Conservation (phyloP, 306 rosid genomes). For the Oemleria cerasiformis region DNA sequence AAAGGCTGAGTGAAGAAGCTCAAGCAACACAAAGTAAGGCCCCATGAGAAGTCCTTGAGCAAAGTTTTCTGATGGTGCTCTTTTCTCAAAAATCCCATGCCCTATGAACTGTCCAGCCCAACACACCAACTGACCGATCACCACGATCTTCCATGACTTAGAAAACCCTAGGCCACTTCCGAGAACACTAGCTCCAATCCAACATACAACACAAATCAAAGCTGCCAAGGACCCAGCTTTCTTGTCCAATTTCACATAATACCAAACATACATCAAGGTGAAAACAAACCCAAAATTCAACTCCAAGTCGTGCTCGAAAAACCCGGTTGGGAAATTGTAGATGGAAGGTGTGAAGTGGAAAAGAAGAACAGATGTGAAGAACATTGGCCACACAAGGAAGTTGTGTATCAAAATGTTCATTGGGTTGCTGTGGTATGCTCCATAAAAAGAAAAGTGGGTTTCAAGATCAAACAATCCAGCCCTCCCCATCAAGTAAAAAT, state of each 20-base stretch:
- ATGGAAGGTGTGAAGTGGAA: slow-evolving; percentile 63
- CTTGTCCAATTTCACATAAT: slow-evolving; percentile 49
- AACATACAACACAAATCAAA: slow-evolving; percentile 48
- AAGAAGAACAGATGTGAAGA: slow-evolving; percentile 45
- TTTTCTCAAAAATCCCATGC: slow-evolving; percentile 86
- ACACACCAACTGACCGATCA: slow-evolving; percentile 61
- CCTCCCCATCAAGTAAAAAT: slow-evolving; percentile 29
- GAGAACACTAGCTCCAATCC: slow-evolving; percentile 55
- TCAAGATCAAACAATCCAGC: slow-evolving; percentile 61
- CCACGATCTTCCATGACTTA: slow-evolving; percentile 63
- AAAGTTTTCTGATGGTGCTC: slow-evolving; percentile 71
- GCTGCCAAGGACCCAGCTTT: slow-evolving; percentile 75
- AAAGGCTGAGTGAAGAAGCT: slow-evolving; percentile 49
- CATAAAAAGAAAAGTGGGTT: slow-evolving; percentile 76
- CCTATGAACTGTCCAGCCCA: slow-evolving; percentile 81
- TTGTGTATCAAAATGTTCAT: slow-evolving; percentile 53
- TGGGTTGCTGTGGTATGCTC: slow-evolving; percentile 76
- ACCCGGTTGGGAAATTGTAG: slow-evolving; percentile 32
- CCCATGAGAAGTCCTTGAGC: slow-evolving; percentile 79
- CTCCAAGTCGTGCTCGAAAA: slow-evolving; percentile 25
- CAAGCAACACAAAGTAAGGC: slow-evolving; percentile 73
- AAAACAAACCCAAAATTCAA: slow-evolving; percentile 55
- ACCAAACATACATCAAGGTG: slow-evolving; percentile 40
- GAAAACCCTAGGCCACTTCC: slow-evolving; percentile 50
- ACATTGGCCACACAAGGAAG: slow-evolving; percentile 72